Percentiles rank a stretch among this genome's conserved stretches.
phyloP scores from a whole-genome alignment of 2,329 filamentous ascomycete genomes.

The Cryphonectria parasitica region DNA sequence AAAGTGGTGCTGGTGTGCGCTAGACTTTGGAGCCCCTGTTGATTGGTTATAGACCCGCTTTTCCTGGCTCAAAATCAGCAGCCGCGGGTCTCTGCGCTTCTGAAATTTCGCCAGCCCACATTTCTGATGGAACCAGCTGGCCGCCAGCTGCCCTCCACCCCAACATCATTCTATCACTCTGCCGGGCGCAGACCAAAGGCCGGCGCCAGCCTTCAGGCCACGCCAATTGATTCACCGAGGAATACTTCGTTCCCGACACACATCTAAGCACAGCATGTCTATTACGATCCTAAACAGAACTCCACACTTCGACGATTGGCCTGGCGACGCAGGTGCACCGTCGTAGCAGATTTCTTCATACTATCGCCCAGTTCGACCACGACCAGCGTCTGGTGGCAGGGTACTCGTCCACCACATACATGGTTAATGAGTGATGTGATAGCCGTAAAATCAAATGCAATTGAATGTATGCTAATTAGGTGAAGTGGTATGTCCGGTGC shows the following conservation, averaged over 20 bases:
- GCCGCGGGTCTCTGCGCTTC: background rate
- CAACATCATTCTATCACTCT: no score
- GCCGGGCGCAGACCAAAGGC: no score
- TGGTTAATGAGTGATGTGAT: background rate
- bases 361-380: background rate
- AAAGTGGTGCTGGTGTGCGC: conserved; percentile 29
- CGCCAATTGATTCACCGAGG: background rate
- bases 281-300: background rate
- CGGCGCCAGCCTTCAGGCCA: background rate
- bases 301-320: background rate
- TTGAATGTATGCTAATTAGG: background rate
- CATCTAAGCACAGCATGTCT: background rate
- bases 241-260: background rate
- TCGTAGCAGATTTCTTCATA: background rate
- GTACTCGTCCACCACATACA: background rate
- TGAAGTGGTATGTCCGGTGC: background rate
- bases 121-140: background rate
- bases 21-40: conserved; percentile 2
- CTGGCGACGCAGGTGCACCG: background rate
- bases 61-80: conserved; percentile 12
- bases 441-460: background rate
- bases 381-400: background rate
- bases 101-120: background rate
- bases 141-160: background rate
- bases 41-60: conserved; percentile 23